Conservation (phyloP, 345 rosid species). For the Mallotus nudiflorus region DNA sequence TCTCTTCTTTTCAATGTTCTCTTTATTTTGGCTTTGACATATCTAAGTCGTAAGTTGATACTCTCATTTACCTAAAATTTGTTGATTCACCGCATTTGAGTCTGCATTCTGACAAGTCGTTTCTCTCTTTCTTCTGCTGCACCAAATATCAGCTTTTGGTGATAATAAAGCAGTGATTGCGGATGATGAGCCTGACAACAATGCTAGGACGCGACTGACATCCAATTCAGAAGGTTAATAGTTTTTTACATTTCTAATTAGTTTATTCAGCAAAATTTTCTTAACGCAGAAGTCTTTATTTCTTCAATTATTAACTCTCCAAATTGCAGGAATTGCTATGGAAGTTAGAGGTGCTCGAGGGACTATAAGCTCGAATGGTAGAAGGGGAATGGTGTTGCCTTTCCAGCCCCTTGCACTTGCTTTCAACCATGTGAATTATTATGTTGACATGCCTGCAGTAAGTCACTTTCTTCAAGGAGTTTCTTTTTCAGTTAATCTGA, state of each 20-base stretch:
- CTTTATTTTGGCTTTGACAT: conserved; percentile 15
- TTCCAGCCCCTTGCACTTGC: conserved; percentile 74
- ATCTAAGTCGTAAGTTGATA: conserved; percentile 17
- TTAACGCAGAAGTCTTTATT: not conserved
- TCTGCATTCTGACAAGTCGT: not conserved
- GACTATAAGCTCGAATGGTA: conserved; percentile 1
- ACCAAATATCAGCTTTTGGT: conserved; percentile 19
- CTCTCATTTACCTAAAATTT: not conserved
- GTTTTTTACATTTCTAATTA: not conserved
- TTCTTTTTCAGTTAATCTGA: not conserved
- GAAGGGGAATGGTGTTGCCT: conserved; percentile 68
- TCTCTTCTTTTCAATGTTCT: conserved; percentile 20
- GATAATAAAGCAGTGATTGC: conserved; percentile 5
- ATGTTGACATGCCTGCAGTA: conserved; percentile 81
- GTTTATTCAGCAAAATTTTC: too few relatives aligned
- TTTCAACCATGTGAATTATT: conserved; percentile 65
- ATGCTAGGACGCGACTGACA: not conserved
- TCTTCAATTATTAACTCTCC: not conserved
- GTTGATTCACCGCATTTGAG: not conserved
- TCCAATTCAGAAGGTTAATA: conserved; percentile 5
- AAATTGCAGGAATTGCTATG: conserved; percentile 21
- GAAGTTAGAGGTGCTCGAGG: conserved; percentile 25
- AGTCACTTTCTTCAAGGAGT: conserved; percentile 14
- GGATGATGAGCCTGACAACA: not conserved
- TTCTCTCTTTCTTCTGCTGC: not conserved